Conservation (phyloP, 2,329 filamentous ascomycete species). For the Lachnellula subtilissima region DNA sequence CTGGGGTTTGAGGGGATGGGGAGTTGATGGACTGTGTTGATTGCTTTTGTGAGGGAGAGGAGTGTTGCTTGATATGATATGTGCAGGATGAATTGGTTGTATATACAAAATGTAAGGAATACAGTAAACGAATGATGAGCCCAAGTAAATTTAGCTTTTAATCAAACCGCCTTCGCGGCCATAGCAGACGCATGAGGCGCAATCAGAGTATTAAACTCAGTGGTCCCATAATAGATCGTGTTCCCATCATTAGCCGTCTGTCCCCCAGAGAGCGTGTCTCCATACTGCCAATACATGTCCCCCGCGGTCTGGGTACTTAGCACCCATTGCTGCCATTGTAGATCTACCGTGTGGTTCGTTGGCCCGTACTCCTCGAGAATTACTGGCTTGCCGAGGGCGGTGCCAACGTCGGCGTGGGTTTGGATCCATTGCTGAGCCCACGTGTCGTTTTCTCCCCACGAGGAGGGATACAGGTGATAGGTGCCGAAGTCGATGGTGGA, state of each 20-base stretch:
- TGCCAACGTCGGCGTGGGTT: conserved; percentile 38
- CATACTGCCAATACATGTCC: conserved; percentile 32
- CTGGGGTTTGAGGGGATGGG: not conserved
- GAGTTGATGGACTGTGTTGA: not conserved
- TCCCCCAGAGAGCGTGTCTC: conserved; percentile 23
- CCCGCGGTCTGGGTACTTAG: conserved; percentile 22
- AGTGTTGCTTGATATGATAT: not conserved
- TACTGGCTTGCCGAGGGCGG: conserved; percentile 36
- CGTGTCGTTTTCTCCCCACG: conserved; percentile 35
- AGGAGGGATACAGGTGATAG: conserved; percentile 46
- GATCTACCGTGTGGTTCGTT: conserved; percentile 15
- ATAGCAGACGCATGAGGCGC: conserved; percentile 22
- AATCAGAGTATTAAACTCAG: conserved; percentile 23
- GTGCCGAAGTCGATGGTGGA: conserved; percentile 48
- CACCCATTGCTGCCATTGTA: conserved; percentile 22
- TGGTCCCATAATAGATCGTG: conserved; percentile 26
- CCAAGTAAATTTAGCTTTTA: not conserved
- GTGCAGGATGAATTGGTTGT: no score
- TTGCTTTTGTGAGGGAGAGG: not conserved
- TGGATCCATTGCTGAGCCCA: conserved; percentile 46
- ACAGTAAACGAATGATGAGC: not conserved
- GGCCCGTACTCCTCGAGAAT: conserved; percentile 38
- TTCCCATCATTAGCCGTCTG: conserved; percentile 26
- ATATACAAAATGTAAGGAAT: no score
- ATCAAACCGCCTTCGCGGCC: conserved; percentile 15